phyloP scores from a whole-genome alignment of 2,329 filamentous ascomycete species.

The Penicillium sp. region DNA sequence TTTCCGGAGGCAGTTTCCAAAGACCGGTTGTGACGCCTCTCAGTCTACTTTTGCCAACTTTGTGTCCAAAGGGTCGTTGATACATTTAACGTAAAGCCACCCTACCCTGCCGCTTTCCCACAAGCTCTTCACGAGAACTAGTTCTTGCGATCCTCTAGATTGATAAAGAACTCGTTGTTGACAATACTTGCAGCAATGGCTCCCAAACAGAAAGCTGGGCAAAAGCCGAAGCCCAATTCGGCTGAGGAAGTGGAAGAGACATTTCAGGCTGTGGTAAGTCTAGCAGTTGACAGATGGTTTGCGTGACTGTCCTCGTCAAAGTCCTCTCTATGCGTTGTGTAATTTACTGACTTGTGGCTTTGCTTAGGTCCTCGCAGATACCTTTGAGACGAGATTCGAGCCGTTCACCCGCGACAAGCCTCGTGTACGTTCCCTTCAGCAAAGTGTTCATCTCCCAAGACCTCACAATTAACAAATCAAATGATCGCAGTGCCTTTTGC shows the following conservation, averaged over 20 bases:
- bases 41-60: not conserved
- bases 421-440: slow-evolving; percentile 58
- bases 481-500: slow-evolving; percentile 74
- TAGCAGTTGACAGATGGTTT: not conserved
- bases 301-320: not conserved
- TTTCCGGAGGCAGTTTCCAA: not conserved
- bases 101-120: not conserved
- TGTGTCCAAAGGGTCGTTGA: not conserved
- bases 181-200: slow-evolving; percentile 27
- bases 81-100: not conserved
- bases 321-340: not conserved
- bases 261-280: slow-evolving; percentile 60
- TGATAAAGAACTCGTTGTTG: not conserved
- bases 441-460: not conserved
- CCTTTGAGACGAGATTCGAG: slow-evolving; percentile 86
- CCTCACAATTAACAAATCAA: not conserved
- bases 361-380: slow-evolving; percentile 79
- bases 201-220: slow-evolving; percentile 35
- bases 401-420: slow-evolving; percentile 88
- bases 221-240: slow-evolving; percentile 36
- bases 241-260: slow-evolving; percentile 62
- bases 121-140: not conserved
- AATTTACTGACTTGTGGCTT: slow-evolving; percentile 11
- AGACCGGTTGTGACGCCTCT: not conserved
- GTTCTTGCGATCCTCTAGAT: not conserved